These are phyloP conservation scores for Tulasnella sp. DNA, from an alignment of 768 basidiomycete species.

Conservation along the genomic window DNA sequence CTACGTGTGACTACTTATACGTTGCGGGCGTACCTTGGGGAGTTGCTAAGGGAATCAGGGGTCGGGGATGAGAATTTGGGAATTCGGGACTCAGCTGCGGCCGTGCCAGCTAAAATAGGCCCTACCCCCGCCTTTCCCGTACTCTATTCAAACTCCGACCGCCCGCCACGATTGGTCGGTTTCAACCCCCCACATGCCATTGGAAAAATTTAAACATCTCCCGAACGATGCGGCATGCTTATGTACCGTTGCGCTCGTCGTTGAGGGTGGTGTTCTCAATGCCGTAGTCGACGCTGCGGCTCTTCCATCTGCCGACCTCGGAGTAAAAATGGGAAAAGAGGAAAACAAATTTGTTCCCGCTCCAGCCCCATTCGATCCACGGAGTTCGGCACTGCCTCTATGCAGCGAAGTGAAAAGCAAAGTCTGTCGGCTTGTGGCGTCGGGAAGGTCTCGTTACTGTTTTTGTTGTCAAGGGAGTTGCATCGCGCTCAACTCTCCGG, in stretches of 20 bases:
- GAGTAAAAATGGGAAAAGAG: background rate
- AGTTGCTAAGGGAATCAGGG: background rate
- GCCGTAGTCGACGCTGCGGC: too few species aligned
- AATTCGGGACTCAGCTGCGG: background rate
- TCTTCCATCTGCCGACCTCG: too few species aligned
- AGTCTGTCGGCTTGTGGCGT: background rate
- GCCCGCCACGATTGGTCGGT: too few species aligned
- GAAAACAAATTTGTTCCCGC: background rate
- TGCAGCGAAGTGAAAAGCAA: background rate
- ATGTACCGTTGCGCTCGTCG: background rate
- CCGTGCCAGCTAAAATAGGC: background rate
- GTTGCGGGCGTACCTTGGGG: background rate
- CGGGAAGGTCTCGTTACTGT: too few species aligned
- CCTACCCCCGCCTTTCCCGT: background rate
- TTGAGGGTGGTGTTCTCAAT: too few species aligned
- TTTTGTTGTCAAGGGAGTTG: background rate
- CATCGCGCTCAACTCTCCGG: background rate
- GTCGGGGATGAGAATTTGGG: background rate
- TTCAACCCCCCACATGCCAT: background rate
- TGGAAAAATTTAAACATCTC: background rate
- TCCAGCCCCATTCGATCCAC: background rate
- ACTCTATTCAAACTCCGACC: background rate
- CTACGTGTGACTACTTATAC: background rate
- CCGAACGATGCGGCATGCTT: too few species aligned
- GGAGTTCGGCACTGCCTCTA: background rate